phyloP scores from a whole-genome alignment of 192 early-diverging fungal species.

The Podochytrium sp. region DNA sequence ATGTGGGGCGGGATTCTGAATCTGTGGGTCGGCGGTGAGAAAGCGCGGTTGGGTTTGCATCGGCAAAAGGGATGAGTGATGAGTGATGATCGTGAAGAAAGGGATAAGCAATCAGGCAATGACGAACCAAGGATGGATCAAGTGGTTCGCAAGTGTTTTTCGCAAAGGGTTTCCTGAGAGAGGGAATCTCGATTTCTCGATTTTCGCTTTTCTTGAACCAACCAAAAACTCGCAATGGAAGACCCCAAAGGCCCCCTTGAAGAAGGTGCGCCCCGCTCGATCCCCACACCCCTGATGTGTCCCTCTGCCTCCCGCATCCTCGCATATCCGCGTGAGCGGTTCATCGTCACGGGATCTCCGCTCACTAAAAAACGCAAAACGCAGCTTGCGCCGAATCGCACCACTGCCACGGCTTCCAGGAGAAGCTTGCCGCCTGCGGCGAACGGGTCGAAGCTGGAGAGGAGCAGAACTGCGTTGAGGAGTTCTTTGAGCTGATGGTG shows the following conservation, averaged over 20 bases:
- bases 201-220: neutral
- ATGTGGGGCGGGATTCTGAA: too few relatives aligned
- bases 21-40: too few relatives aligned
- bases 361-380: neutral
- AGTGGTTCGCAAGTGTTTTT: too few relatives aligned
- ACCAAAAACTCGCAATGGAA: constrained; percentile 25
- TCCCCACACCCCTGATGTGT: neutral
- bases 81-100: neutral
- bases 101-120: too few relatives aligned
- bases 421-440: constrained; percentile 42
- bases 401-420: constrained; percentile 51
- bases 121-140: too few relatives aligned
- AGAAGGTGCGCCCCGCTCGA: constrained; percentile 29
- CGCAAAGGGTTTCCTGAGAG: too few relatives aligned
- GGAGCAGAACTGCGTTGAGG: constrained; percentile 51
- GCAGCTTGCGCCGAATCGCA: constrained; percentile 48
- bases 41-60: too few relatives aligned
- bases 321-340: too few relatives aligned
- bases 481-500: constrained; percentile 55
- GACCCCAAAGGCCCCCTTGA: constrained; percentile 43
- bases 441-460: constrained; percentile 40
- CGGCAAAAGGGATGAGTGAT: neutral
- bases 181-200: too few relatives aligned
- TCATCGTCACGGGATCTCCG: too few relatives aligned
- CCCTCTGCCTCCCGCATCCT: too few relatives aligned